Base-by-base conservation (phyloP, 2,329 filamentous ascomycete genomes). In the Alternaria arbusti region DNA sequence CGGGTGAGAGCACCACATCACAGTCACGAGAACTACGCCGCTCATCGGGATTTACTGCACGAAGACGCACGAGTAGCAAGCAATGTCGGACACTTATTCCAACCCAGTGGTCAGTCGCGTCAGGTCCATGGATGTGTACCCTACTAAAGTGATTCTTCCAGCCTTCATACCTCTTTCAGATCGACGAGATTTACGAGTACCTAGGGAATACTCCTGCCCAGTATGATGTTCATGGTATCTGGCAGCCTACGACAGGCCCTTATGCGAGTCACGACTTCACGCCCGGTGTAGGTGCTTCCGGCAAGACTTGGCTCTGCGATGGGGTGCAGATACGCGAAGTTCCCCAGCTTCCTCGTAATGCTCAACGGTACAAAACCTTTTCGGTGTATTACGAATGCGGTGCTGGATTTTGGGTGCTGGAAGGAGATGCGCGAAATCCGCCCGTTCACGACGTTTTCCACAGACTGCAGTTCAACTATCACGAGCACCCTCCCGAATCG, bases 121-220 rank as follows among this genome's bases (percentile, higher is more conserved):
- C 15, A 43, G 15, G 40, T 43, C 36, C 15, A 15, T 45, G 10
- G 20, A 57, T 28, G 45, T 49, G 15, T 11, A 17, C 15, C n/a
- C 26, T 49, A 23, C 46, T 49, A 25, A 17, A 49, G 17, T 15
- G 9, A 17, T 49, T 15, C 23, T 49, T 49, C 25, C 26, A 72
- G 71, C 70, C 74, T 43, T 44, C 56, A 5, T 77, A 55, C 55
- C 25, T 74, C 12, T 78, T 78, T 54, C 60, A 45, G 13, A 71
- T 78, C 54, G 66, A 75, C 47, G 76, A 78, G 57, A 67, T 77
- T 8, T 25, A 44, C 26, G 67, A 76, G 20, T 28, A 63, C 10
- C 47, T 36, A 2, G 46, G 46, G 25, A 15, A 57, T 17, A 25
- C 62, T 22, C 8, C 22, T 13, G 22, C 45, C 11, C 22, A 43